Evolutionary conservation across 495 filamentous ascomycete species (phyloP).

Genomic region (Lepraria neglecta): DNA sequence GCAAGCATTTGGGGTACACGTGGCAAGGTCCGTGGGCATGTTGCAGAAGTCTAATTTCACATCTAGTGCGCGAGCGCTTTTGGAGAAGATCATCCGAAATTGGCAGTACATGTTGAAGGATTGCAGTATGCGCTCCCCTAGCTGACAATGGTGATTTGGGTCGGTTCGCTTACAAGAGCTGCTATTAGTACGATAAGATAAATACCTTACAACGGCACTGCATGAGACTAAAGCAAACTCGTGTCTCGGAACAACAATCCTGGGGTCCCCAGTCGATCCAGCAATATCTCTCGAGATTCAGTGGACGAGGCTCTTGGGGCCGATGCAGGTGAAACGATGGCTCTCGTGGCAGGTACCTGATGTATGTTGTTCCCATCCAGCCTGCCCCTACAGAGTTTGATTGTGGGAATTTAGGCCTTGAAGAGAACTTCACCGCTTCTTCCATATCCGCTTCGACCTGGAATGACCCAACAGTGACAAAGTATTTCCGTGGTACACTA

Average conservation of each 20-base stretch:
- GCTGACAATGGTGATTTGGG: not conserved
- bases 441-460: too few relatives aligned
- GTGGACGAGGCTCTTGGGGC: not conserved
- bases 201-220: not conserved
- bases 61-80: not conserved
- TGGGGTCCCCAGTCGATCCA: not conserved
- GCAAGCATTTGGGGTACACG: not conserved
- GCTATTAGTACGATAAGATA: constrained; percentile 10
- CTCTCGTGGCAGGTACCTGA: not conserved
- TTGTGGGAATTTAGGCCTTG: too few relatives aligned
- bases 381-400: too few relatives aligned
- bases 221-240: not conserved
- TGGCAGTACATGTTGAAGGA: not conserved
- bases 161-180: not conserved
- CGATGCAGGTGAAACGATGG: constrained; percentile 1
- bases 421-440: too few relatives aligned
- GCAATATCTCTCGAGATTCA: not conserved
- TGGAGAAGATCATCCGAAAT: not conserved
- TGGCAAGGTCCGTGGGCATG: not conserved
- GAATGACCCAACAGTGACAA: too few relatives aligned
- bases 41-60: not conserved
- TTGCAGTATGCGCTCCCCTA: not conserved
- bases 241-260: not conserved
- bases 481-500: too few relatives aligned
- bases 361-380: too few relatives aligned